A percentile compares a stretch with the other conserved stretches of the same genome.
Conservation (phyloP, 2,329 filamentous ascomycete species). For the Coniochaeta prunicola region DNA sequence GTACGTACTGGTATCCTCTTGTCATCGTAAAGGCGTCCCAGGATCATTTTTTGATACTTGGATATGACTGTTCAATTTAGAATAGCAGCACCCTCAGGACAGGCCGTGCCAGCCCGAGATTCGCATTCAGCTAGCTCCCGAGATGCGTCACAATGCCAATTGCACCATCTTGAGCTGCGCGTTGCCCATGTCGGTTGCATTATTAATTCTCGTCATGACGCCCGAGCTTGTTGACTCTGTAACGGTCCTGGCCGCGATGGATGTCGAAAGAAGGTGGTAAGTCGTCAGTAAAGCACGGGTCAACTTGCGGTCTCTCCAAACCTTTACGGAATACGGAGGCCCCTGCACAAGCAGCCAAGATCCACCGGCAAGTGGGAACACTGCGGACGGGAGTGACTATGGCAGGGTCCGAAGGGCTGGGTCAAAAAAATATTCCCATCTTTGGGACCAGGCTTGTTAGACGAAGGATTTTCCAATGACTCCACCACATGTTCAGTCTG, state of each 20-base stretch:
- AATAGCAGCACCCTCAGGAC: not conserved
- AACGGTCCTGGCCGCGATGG: not conserved
- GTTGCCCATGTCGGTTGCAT: not conserved
- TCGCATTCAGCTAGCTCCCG: not conserved
- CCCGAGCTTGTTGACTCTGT: not conserved
- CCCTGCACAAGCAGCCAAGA: not conserved
- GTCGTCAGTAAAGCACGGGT: not conserved
- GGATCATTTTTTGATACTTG: not conserved
- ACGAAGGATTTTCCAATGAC: not conserved
- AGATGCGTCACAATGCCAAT: not conserved
- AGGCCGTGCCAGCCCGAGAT: not conserved
- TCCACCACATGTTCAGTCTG: not conserved
- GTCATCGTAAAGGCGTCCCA: not conserved
- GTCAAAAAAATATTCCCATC: not conserved
- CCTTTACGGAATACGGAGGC: too few species aligned
- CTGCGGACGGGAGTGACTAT: not conserved
- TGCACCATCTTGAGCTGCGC: not conserved
- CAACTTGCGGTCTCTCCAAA: not conserved
- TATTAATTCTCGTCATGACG: not conserved
- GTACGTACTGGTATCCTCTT: too few species aligned
- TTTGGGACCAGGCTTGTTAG: not conserved
- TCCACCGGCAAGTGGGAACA: not conserved
- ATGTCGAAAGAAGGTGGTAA: not conserved
- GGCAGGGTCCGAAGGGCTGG: not conserved
- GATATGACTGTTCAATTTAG: not conserved